Percentiles rank a stretch among this genome's conserved stretches.
Evolutionary conservation across 129 eudicot species (phyloP).

Genomic region (Kitagawia praeruptora): DNA sequence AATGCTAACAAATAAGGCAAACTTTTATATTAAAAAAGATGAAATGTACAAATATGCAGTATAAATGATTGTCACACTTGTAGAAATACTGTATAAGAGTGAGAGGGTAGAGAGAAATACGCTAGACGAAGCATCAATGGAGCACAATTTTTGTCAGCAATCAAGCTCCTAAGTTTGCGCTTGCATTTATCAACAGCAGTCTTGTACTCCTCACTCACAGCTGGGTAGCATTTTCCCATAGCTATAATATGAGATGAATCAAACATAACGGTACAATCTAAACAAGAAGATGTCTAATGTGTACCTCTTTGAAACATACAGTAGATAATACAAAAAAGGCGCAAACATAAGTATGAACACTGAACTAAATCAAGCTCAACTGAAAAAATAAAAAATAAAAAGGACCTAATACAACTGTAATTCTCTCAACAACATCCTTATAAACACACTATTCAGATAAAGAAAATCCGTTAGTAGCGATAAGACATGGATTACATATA

Average conservation of each 20-base stretch:
- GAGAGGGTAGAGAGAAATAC: slow-evolving; percentile 26
- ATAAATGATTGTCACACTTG: too few relatives aligned
- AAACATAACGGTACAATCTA: background rate
- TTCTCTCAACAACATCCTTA: too few relatives aligned
- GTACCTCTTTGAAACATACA: background rate
- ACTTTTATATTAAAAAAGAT: too few relatives aligned
- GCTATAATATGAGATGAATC: background rate
- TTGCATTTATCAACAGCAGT: slow-evolving; percentile 45
- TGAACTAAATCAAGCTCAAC: background rate
- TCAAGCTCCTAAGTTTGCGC: slow-evolving; percentile 52
- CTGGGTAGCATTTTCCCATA: slow-evolving; percentile 70
- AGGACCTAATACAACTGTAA: too few relatives aligned
- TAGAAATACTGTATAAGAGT: background rate
- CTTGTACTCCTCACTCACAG: slow-evolving; percentile 56
- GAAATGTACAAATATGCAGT: too few relatives aligned
- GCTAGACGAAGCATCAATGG: slow-evolving; percentile 82
- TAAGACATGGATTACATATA: too few relatives aligned
- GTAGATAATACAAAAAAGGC: too few relatives aligned
- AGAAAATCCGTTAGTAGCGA: too few relatives aligned
- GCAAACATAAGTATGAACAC: background rate
- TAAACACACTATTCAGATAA: too few relatives aligned
- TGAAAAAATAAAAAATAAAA: too few relatives aligned
- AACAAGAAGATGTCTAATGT: too few relatives aligned
- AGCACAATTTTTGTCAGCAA: slow-evolving; percentile 70
- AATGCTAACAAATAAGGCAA: too few relatives aligned